phyloP scores from a whole-genome alignment of 169 alveolate species.

The Plasmodium blacklocki region DNA sequence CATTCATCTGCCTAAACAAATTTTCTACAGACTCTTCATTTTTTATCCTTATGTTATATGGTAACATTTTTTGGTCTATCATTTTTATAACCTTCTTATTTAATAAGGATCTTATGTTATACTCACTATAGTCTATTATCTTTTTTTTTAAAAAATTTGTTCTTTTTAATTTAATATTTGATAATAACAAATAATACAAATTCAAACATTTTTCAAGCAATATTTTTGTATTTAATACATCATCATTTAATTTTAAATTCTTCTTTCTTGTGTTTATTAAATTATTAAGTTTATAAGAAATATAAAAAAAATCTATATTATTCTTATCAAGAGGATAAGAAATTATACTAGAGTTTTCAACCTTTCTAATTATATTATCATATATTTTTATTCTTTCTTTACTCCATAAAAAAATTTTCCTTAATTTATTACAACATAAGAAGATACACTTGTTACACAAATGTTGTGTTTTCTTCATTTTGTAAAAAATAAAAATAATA shows the following conservation, averaged over 20 bases:
- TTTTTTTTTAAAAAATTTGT: slow-evolving; percentile 4
- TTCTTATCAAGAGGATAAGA: slow-evolving; percentile 42
- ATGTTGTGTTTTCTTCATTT: no score
- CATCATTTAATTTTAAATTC: neutral
- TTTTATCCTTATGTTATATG: slow-evolving; percentile 42
- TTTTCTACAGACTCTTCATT: slow-evolving; percentile 24
- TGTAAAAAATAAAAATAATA: no score
- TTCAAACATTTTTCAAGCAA: slow-evolving; percentile 28
- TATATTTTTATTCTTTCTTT: slow-evolving; percentile 15
- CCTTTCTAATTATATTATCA: slow-evolving; percentile 23
- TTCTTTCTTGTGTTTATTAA: slow-evolving; percentile 2
- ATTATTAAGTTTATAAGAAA: slow-evolving; percentile 31
- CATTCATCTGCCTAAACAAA: slow-evolving; percentile 14
- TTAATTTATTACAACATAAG: no score
- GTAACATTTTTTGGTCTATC: slow-evolving; percentile 18
- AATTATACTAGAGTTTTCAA: slow-evolving; percentile 27
- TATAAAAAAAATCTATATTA: slow-evolving; percentile 24
- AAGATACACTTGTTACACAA: no score
- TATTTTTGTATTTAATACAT: neutral
- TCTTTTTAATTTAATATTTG: slow-evolving; percentile 33
- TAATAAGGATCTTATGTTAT: slow-evolving; percentile 8
- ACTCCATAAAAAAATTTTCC: slow-evolving; percentile 8
- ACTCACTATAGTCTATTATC: slow-evolving; percentile 33
- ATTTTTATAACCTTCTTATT: neutral
- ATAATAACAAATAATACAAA: slow-evolving; percentile 29